Evolutionary conservation across 306 rosid genomes (phyloP).

Genomic region (Cucumis cinereus): DNA sequence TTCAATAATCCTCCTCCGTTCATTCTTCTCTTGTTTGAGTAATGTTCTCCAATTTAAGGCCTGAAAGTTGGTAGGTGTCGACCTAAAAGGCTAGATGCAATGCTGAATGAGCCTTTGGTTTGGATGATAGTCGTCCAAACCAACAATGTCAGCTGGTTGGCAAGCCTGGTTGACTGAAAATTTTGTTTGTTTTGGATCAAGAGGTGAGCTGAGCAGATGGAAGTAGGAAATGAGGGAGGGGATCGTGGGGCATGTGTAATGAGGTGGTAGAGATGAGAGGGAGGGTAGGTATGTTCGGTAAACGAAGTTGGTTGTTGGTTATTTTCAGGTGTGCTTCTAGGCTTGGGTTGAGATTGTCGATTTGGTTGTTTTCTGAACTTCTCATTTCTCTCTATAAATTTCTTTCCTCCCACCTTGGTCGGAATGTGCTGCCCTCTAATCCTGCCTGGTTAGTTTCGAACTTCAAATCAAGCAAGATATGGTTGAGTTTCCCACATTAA

Average conservation of each 20-base stretch:
- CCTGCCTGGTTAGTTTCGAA: background rate
- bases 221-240: background rate
- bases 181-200: background rate
- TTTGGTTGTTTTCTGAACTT: background rate
- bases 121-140: background rate
- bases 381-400: background rate
- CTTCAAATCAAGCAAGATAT: background rate
- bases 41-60: background rate
- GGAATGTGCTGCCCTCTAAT: background rate
- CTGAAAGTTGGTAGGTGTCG: background rate
- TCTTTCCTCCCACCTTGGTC: background rate
- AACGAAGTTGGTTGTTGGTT: background rate
- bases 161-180: background rate
- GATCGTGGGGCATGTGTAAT: background rate
- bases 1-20: background rate
- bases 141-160: background rate
- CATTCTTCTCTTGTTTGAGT: background rate
- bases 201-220: background rate
- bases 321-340: background rate
- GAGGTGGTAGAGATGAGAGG: background rate
- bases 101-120: background rate
- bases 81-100: background rate
- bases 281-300: background rate
- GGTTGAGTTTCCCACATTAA: background rate
- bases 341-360: background rate